A percentile compares a stretch with the other conserved stretches of the same genome.
Evolutionary conservation across 2,329 filamentous ascomycete species (phyloP).

Genomic region (Aspergillus unguis): DNA sequence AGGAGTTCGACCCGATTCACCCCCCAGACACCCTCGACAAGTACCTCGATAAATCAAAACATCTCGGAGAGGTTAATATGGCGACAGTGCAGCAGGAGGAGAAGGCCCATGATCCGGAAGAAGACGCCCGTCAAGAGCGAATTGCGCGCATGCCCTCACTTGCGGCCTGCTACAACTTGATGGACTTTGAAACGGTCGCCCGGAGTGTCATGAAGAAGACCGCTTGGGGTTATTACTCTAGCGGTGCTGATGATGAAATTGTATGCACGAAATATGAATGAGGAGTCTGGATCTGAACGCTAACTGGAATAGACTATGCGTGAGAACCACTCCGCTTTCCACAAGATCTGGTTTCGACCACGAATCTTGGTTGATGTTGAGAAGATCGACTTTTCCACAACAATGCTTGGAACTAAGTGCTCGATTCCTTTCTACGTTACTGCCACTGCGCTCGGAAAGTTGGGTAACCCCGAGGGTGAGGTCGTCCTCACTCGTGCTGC

Average conservation of each 20-base stretch:
- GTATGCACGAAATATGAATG: conserved; percentile 40
- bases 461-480: conserved; percentile 91
- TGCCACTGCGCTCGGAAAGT: conserved; percentile 90
- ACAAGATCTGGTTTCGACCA: conserved; percentile 96
- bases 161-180: conserved; percentile 85
- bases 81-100: conserved; percentile 66
- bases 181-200: conserved; percentile 95
- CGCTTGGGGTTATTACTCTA: conserved; percentile 97
- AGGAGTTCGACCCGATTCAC: conserved; percentile 85
- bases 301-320: conserved; percentile 67
- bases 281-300: background rate
- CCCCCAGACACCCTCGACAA: conserved; percentile 80
- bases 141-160: conserved; percentile 72
- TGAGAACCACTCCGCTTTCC: conserved; percentile 93
- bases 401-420: conserved; percentile 85
- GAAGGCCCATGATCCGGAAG: conserved; percentile 66
- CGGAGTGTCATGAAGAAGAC: conserved; percentile 89
- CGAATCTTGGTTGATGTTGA: conserved; percentile 86
- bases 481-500: conserved; percentile 84
- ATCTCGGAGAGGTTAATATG: conserved; percentile 89
- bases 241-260: conserved; percentile 85
- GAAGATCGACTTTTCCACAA: conserved; percentile 79
- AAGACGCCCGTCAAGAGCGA: conserved; percentile 70
- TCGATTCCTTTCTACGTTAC: conserved; percentile 94
- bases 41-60: conserved; percentile 80